Conservation (phyloP, 148 eudicot species). For the Rhododendron ovatum region DNA sequence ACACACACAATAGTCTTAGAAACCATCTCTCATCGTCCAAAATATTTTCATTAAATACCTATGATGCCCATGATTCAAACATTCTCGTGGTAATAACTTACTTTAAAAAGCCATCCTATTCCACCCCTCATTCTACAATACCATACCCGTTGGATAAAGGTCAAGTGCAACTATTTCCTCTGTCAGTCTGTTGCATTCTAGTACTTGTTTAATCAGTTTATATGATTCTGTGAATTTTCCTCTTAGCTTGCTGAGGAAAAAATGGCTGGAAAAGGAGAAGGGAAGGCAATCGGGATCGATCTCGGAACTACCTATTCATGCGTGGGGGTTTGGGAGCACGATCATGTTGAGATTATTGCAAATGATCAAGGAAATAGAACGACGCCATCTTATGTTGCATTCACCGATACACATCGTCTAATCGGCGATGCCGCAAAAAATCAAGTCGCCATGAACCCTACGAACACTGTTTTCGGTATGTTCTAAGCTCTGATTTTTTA, state of each 20-base stretch:
- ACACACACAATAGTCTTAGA: neutral
- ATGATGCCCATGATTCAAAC: neutral
- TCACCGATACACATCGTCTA: slow-evolving; percentile 14
- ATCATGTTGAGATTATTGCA: slow-evolving; percentile 12
- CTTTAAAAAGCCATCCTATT: neutral
- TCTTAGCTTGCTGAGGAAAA: neutral
- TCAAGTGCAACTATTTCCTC: neutral
- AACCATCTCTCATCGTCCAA: too few relatives aligned
- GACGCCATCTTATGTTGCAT: slow-evolving; percentile 17
- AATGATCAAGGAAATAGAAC: slow-evolving; percentile 20
- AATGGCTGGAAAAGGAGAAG: slow-evolving; percentile 16
- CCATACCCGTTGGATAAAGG: neutral
- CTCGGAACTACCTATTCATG: slow-evolving; percentile 17
- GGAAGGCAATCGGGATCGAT: slow-evolving; percentile 10
- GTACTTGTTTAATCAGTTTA: neutral
- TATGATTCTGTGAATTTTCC: neutral
- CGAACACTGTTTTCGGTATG: slow-evolving; percentile 15
- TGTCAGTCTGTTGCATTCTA: neutral
- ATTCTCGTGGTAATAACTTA: neutral
- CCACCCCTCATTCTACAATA: neutral
- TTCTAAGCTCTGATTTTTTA: neutral
- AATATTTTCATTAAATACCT: neutral
- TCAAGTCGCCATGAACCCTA: slow-evolving; percentile 15
- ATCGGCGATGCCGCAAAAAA: slow-evolving; percentile 11
- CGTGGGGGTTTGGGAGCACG: slow-evolving; percentile 16